A percentile compares a stretch with the other conserved stretches of the same genome.
phyloP scores from a whole-genome alignment of 306 rosid species.

The Ceratonia siliqua region DNA sequence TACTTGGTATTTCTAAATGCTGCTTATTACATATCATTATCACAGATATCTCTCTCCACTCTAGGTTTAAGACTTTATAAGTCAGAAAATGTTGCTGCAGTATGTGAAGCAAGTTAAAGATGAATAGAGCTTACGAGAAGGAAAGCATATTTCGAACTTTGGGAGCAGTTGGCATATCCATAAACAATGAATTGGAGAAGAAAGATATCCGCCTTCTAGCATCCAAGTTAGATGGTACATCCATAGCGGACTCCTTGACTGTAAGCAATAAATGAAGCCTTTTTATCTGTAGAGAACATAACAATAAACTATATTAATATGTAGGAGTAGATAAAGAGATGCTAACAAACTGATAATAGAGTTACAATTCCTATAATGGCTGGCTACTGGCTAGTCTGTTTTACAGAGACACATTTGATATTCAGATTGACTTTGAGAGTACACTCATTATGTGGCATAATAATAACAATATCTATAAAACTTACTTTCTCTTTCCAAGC shows the following conservation, averaged over 20 bases:
- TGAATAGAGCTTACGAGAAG: conserved; percentile 74
- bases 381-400: background rate
- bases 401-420: conserved; percentile 8
- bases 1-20: background rate
- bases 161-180: conserved; percentile 96
- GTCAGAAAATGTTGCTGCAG: conserved; percentile 18
- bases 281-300: conserved; percentile 59
- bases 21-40: background rate
- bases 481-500: conserved; percentile 93
- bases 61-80: conserved; percentile 1
- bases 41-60: background rate
- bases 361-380: background rate
- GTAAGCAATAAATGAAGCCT: conserved; percentile 92
- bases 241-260: conserved; percentile 97
- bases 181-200: conserved; percentile 93
- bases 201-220: conserved; percentile 92
- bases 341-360: conserved; percentile 10
- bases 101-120: conserved; percentile 11
- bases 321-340: conserved; percentile 3
- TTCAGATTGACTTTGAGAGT: background rate
- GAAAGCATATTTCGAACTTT: conserved; percentile 95
- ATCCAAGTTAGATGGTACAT: conserved; percentile 94
- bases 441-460: background rate
- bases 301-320: conserved; percentile 22
- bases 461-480: conserved; percentile 10